Evolutionary conservation across 1,284 basidiomycete species (phyloP), one percentile per base, ranked within the genome.

Genomic region (Spongispora temasekensis): DNA sequence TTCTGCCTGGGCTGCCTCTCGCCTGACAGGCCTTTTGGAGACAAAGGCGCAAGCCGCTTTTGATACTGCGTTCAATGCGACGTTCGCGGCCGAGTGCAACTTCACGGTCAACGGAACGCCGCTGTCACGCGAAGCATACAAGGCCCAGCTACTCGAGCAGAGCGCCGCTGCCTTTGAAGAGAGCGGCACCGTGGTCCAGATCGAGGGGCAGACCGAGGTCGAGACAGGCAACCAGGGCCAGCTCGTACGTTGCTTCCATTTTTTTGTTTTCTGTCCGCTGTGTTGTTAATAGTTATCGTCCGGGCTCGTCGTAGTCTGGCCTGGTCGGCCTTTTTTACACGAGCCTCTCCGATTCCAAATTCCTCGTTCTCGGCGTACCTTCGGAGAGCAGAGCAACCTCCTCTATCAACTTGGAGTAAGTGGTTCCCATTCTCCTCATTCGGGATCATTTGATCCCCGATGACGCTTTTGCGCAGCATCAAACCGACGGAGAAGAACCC

Each of bases 41-140:
- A 71, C 78, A 9, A 77, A 71, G 37, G 71, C 68, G 2, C 35
- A 63, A n/a, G 55, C 53, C 0, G 68, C 64, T 13, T 80, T 80
- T 57, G 53, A 74, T 32, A 31, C 51, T 5, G 68, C 72, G 3
- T 79, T 79, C 62, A 72, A 78, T 27, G 64, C 59, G 0, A 76
- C 76, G 51, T 68, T 80, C 58, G 68, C 73, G 2, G 4, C 65
- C 19, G n/a, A 74, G 5, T 70, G 68, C 25, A 64, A 57, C 8
- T 70, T 79, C 57, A 68, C 64, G 17, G 63, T 81, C 57, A 81
- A 80, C 59, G 78, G 75, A 28, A 62, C 72, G 48, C 23, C 61
- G 17, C 13, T 72, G 27, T 56, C 69, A 13, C 72, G 72, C 5
- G 61, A 67, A 0, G 63, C 61, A 19, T 76, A 75, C 64, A 70